phyloP scores from a whole-genome alignment of 306 rosid species.

The Medicago ruthenica region DNA sequence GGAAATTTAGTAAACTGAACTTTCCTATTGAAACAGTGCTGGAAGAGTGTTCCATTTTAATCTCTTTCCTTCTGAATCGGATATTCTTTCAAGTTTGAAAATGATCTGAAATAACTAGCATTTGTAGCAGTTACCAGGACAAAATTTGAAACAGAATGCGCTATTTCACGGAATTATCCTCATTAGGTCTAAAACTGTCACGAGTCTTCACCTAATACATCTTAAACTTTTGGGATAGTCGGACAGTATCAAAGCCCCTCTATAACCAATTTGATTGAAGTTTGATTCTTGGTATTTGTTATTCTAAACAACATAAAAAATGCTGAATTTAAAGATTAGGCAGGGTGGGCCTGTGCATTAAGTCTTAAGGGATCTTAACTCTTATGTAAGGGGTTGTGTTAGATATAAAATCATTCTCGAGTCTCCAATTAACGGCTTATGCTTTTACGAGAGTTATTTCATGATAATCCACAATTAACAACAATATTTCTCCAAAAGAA shows the following conservation, averaged over 20 bases:
- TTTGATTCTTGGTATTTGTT: not conserved
- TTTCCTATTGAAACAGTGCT: constrained; percentile 35
- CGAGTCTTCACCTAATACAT: not conserved
- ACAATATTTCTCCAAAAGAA: constrained; percentile 1
- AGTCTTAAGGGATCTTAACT: not conserved
- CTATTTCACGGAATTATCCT: constrained; percentile 9
- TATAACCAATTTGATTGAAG: constrained; percentile 1
- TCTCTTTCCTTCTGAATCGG: constrained; percentile 18
- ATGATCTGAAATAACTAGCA: constrained; percentile 3
- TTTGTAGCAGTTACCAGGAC: not conserved
- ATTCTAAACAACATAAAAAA: not conserved
- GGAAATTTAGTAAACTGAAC: constrained; percentile 25
- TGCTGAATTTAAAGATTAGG: constrained; percentile 7
- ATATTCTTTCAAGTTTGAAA: constrained; percentile 9
- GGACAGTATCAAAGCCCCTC: not conserved
- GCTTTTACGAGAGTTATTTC: not conserved
- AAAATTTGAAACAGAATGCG: constrained; percentile 13
- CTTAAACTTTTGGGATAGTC: not conserved
- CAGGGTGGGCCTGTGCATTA: not conserved
- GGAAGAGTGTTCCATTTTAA: not conserved
- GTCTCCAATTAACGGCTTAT: constrained; percentile 6
- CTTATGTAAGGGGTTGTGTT: not conserved
- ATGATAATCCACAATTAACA: not conserved
- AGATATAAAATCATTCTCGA: not conserved
- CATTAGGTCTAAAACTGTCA: constrained; percentile 2